Percentiles rank a stretch among this genome's conserved stretches.
Conservation (phyloP, 2,329 filamentous ascomycete species). For the Beauveria varroae region DNA sequence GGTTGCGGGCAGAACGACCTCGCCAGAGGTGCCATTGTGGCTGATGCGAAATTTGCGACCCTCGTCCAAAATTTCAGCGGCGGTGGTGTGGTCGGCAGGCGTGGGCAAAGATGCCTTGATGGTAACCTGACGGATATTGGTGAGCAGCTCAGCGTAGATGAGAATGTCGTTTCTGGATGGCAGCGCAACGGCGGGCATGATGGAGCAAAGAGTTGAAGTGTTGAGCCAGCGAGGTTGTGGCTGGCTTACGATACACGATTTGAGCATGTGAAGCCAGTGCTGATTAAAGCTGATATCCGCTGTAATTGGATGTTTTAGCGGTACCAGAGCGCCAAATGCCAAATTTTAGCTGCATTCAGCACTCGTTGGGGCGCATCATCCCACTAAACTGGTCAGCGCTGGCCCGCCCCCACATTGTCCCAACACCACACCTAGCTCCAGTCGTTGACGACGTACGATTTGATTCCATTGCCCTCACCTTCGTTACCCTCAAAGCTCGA, state of each 20-base stretch:
- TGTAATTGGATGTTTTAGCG: background rate
- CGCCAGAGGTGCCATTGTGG: conserved; percentile 33
- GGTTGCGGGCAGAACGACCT: conserved; percentile 36
- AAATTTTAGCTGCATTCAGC: background rate
- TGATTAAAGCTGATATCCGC: background rate
- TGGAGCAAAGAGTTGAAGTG: background rate
- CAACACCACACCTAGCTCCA: background rate
- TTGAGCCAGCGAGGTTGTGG: background rate
- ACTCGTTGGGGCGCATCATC: conserved; percentile 5
- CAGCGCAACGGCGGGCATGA: conserved; percentile 14
- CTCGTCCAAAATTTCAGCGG: conserved; percentile 35
- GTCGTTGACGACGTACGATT: background rate
- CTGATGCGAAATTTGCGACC: conserved; percentile 38
- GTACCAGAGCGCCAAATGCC: background rate
- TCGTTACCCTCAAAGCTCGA: background rate
- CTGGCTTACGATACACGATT: too few relatives aligned
- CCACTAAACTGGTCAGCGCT: background rate
- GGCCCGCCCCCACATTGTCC: conserved; percentile 4
- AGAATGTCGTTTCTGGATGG: conserved; percentile 17
- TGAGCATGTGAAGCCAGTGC: background rate
- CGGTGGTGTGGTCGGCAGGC: conserved; percentile 34
- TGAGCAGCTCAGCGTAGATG: conserved; percentile 58
- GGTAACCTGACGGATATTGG: conserved; percentile 58
- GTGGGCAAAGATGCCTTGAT: conserved; percentile 45
- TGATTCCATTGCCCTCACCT: background rate